Evolutionary conservation across 805 yeast species (phyloP), one percentile per base, ranked within the genome.

Genomic region (Hanseniaspora mollemarum): DNA sequence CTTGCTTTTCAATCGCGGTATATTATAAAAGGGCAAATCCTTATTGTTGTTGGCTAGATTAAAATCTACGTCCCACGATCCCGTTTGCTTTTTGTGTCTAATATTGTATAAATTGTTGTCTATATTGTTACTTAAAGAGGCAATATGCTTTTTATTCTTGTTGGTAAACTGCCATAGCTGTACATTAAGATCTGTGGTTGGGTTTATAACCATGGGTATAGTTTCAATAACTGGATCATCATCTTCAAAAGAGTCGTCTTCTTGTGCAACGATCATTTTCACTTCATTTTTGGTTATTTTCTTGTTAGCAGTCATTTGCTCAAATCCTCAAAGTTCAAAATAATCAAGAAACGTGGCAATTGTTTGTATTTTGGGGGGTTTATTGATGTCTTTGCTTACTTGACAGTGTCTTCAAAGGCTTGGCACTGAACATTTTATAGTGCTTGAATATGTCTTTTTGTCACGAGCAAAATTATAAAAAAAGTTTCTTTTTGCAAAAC

Each of bases 61-160:
- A 6, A 84, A 68, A 54, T 82, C 85, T 33, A 88, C 73, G 61
- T 86, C 94, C 54, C 92, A 67, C 12, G 79, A 71, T 1, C 78
- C 75, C 1, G 86, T 71, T 25, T 72, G 67, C 1, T 75, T 75
- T 59, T 87, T 90, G 53, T 83, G 62, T 38, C 81, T 65, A 0
- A 80, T 69, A 16, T 66, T 65, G 54, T 31, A 69, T 60, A 10
- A 65, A 60, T n/a, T 71, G 68, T 53, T 67, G 67, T 32, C 60
- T 62, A 1, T 42, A 26, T 15, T 59, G 59, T 25, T 57, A 50
- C 33, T 61, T 59, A 18, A 55, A 54, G 49, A 10, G 60, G 66
- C 25, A 58, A 38, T 19, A 21, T 44, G 39, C 55, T 52, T 50
- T 59, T 62, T 4, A 62, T 58, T 50, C 59, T 65, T 42, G 59